These are phyloP conservation scores for Lentinula raphanica DNA, from an alignment of 768 basidiomycete genomes.

Conservation along the genomic window DNA sequence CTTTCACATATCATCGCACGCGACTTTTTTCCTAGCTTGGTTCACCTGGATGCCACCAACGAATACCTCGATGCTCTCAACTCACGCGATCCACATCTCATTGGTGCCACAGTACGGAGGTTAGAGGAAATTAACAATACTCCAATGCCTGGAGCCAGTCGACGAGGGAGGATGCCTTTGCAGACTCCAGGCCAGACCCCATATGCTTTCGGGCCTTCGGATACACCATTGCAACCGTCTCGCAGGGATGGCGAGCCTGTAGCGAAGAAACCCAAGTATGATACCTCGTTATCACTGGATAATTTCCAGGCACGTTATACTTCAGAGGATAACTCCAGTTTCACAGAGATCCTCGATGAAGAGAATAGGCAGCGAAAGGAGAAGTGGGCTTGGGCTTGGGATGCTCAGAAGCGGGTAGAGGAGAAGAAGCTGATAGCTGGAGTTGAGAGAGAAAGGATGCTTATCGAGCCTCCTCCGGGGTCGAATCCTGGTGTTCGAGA, in stretches of 20 bases:
- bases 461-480: conserved; percentile 56
- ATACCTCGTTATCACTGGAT: conserved; percentile 67
- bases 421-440: conserved; percentile 58
- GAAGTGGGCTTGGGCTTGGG: conserved; percentile 90
- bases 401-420: conserved; percentile 81
- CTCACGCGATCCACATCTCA: conserved; percentile 70
- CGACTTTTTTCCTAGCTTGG: conserved; percentile 95
- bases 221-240: conserved; percentile 59
- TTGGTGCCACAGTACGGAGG: conserved; percentile 69
- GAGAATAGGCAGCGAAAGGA: conserved; percentile 83
- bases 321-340: conserved; percentile 96
- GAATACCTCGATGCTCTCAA: conserved; percentile 77
- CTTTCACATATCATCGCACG: conserved; percentile 91
- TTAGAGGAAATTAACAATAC: conserved; percentile 59
- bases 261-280: conserved; percentile 54
- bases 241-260: conserved; percentile 34
- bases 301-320: conserved; percentile 89
- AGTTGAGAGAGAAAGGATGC: conserved; percentile 60
- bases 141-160: conserved; percentile 21
- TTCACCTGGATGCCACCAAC: conserved; percentile 85
- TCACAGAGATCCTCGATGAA: conserved; percentile 84
- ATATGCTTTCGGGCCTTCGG: conserved; percentile 49
- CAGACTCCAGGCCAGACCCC: conserved; percentile 64
- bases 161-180: conserved; percentile 22
- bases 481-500: conserved; percentile 60